Conservation (phyloP, 139 green algal species). For the Chlorella sp. region DNA sequence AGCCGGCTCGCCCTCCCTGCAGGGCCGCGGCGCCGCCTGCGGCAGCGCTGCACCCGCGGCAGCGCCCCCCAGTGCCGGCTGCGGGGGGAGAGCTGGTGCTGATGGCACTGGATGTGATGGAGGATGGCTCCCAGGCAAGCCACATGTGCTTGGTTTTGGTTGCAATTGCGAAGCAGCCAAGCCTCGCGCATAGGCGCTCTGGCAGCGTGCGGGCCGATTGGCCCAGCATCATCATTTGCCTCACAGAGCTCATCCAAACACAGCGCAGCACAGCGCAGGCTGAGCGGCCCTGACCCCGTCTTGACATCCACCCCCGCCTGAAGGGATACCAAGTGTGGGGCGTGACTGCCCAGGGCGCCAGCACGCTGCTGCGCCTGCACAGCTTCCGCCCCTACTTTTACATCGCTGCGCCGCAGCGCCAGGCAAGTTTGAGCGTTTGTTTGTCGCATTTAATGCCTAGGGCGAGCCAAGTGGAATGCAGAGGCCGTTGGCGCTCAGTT, state of each 20-base stretch:
- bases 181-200: background rate
- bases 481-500: no score
- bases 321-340: constrained; percentile 60
- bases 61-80: background rate
- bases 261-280: background rate
- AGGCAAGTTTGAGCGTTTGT: no score
- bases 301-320: background rate
- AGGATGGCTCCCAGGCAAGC: constrained; percentile 36
- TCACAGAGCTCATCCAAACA: background rate
- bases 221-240: no score
- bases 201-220: no score
- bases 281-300: background rate
- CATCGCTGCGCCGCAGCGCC: constrained; percentile 46
- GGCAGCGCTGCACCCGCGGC: background rate
- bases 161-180: background rate
- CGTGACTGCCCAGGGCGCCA: background rate
- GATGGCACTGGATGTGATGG: constrained; percentile 59
- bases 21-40: background rate
- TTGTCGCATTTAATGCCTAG: no score
- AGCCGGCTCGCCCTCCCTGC: background rate
- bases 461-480: no score
- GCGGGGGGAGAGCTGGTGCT: constrained; percentile 44
- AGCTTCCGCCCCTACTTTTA: constrained; percentile 73
- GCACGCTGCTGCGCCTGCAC: constrained; percentile 50
- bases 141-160: background rate